Percentiles rank a stretch among this genome's conserved stretches.
phyloP scores from a whole-genome alignment of 1,284 basidiomycete species.

The Pseudozyma tsukubaensis region DNA sequence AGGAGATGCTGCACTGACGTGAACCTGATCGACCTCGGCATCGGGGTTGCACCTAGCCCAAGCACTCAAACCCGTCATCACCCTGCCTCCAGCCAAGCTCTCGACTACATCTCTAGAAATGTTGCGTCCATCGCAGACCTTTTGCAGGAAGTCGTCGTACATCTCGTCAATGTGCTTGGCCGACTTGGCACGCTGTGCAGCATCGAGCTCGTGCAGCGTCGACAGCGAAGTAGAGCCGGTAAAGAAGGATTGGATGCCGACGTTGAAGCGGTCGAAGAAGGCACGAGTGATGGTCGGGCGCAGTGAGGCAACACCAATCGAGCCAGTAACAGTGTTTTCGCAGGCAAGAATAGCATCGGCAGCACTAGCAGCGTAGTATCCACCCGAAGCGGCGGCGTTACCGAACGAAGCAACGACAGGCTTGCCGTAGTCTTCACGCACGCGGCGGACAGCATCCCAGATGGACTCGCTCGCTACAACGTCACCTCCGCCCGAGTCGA shows the following conservation, averaged over 20 bases:
- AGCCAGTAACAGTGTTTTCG: conserved; percentile 70
- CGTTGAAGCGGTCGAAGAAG: conserved; percentile 69
- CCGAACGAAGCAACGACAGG: conserved; percentile 70
- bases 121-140: conserved; percentile 69
- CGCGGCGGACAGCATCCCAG: conserved; percentile 69
- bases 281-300: conserved; percentile 69
- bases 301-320: conserved; percentile 69
- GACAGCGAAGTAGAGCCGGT: conserved; percentile 68
- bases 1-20: conserved; percentile 11
- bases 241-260: conserved; percentile 69
- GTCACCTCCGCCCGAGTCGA: conserved; percentile 70
- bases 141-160: conserved; percentile 65
- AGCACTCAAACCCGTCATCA: conserved; percentile 70
- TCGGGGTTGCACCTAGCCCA: conserved; percentile 64
- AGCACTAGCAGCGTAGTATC: conserved; percentile 67
- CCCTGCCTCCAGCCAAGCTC: conserved; percentile 69
- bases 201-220: conserved; percentile 65
- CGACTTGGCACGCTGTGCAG: conserved; percentile 65
- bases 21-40: conserved; percentile 29
- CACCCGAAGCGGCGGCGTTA: conserved; percentile 70
- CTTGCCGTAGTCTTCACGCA: conserved; percentile 68
- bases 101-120: conserved; percentile 69
- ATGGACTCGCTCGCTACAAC: conserved; percentile 70
- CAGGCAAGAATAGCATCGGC: conserved; percentile 67
- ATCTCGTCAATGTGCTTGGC: conserved; percentile 68